Base-by-base conservation (phyloP, 257 asterid species). In the Ballota nigra region DNA sequence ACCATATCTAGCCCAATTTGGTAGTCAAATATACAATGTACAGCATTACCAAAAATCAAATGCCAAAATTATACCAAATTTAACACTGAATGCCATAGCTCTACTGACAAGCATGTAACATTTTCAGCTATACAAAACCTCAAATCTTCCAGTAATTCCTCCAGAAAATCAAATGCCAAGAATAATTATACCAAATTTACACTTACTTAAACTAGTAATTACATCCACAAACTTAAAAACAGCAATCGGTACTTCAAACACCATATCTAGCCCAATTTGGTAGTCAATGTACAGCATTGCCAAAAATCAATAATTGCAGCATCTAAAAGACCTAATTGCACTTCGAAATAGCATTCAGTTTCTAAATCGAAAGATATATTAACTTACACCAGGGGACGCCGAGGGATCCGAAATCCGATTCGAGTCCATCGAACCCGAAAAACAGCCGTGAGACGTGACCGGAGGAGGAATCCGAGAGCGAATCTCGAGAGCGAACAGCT, bases 321-420 rank as follows among this genome's bases (percentile, higher is more conserved):
- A 43, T 43, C 52, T 43, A 28, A 40, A 58, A 58, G 12, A 59
- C 41, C 68, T 62, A 62, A 62, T 62, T 16, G 40, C 64, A 53
- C 22, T 20, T 16, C 7, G 38, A 70, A 57, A 62, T 15, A 16
- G 67, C n/a, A 40, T 18, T 22, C 10, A 20, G 7, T 36, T 4
- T 18, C 26, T 43, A 67, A 68, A 26, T 47, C 23, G 13, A 49
- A 69, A 55, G 58, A 79, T 15, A 11, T 4, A 41, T 52, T 10
- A 65, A 71, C 93, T 85, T 86, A 92, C 98, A 92, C 95, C 96
- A 90, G 63, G 96, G 96, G 71, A 92, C 96, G 41, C 98, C 98
- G 52, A 92, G 98, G 77, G 92, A 82, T 77, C 94, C 96, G 60
- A 89, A 92, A 77, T 88, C 96, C 4, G 96, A 83, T 29, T 88